Evolutionary conservation across 441 rosid genomes (phyloP).

Genomic region (Eutrema salsugineum): DNA sequence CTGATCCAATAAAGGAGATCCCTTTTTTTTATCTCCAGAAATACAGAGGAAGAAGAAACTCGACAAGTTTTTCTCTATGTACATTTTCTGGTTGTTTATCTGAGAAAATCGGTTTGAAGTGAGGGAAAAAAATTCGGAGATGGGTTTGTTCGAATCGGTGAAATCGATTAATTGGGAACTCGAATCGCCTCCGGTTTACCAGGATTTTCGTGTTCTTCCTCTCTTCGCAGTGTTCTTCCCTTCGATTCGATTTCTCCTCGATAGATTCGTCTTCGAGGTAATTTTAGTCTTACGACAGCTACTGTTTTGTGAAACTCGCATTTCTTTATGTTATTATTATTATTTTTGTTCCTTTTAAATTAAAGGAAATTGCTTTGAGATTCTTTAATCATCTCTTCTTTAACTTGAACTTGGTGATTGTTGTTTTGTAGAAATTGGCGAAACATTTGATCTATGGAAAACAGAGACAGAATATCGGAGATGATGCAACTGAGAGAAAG

Average conservation of each 20-base stretch:
- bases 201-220: constrained; percentile 68
- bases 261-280: constrained; percentile 87
- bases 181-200: constrained; percentile 67
- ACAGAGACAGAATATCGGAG: constrained; percentile 36
- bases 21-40: neutral
- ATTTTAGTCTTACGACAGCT: neutral
- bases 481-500: constrained; percentile 42
- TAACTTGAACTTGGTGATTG: constrained; percentile 13
- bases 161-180: constrained; percentile 58
- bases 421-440: constrained; percentile 64
- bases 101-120: constrained; percentile 11
- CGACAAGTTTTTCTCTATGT: neutral
- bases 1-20: constrained; percentile 4
- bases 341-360: neutral
- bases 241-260: constrained; percentile 73
- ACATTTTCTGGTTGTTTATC: constrained; percentile 15
- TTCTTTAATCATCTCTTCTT: neutral
- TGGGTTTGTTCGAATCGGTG: constrained; percentile 45
- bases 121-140: neutral
- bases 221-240: constrained; percentile 71
- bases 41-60: neutral
- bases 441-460: constrained; percentile 58
- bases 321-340: neutral
- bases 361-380: neutral
- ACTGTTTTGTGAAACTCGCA: neutral